These are phyloP conservation scores for Xerocomus nothofagi DNA, from an alignment of 1,284 basidiomycete species.

Conservation along the genomic window DNA sequence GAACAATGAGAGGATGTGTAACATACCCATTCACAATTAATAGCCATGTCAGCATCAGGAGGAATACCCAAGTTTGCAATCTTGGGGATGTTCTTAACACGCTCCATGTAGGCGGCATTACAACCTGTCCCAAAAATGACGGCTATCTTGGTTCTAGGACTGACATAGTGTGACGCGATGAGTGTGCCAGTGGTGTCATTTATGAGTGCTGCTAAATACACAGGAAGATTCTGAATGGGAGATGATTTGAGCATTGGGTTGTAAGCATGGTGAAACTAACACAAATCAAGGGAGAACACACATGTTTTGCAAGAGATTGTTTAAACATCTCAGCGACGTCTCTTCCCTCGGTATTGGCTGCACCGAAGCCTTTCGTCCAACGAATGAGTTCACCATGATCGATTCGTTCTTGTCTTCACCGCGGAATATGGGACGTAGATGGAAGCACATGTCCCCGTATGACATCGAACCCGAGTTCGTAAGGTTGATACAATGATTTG, in stretches of 20 bases:
- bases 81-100: slow-evolving; percentile 75
- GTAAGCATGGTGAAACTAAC: background rate
- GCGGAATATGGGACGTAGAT: background rate
- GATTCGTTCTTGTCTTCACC: slow-evolving; percentile 79
- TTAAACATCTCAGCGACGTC: slow-evolving; percentile 95
- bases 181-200: slow-evolving; percentile 98
- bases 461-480: background rate
- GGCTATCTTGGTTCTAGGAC: slow-evolving; percentile 87
- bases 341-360: slow-evolving; percentile 86
- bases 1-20: background rate
- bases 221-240: slow-evolving; percentile 59
- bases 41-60: slow-evolving; percentile 78
- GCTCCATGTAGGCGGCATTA: slow-evolving; percentile 98
- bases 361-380: slow-evolving; percentile 99
- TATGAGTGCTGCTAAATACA: slow-evolving; percentile 82
- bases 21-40: slow-evolving; percentile 94
- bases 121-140: slow-evolving; percentile 98
- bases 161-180: slow-evolving; percentile 96
- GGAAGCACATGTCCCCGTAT: background rate
- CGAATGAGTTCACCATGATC: slow-evolving; percentile 95
- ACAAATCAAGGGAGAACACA: slow-evolving; percentile 36
- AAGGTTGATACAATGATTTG: background rate
- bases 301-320: slow-evolving; percentile 74
- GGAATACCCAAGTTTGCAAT: slow-evolving; percentile 76
- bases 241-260: background rate